phyloP scores from a whole-genome alignment of 164 flowering plant genomes.

The Aristolochia fimbriata region DNA sequence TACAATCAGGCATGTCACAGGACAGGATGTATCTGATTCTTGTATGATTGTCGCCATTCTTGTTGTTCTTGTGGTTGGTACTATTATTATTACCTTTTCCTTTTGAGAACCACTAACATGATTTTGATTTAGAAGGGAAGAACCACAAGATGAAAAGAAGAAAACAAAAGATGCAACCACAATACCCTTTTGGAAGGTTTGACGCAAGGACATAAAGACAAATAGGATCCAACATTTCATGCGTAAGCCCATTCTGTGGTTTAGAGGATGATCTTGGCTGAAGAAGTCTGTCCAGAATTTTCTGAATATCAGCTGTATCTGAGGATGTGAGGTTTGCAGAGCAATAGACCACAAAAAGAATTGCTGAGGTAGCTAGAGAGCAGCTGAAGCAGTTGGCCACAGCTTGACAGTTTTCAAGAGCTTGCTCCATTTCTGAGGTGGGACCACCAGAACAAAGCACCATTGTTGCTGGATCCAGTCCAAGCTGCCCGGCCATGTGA shows the following conservation, averaged over 20 bases:
- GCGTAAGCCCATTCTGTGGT: constrained; percentile 13
- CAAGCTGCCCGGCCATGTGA: constrained; percentile 97
- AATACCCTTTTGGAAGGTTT: constrained; percentile 77
- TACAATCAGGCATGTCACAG: too few species aligned
- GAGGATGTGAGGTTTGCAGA: constrained; percentile 32
- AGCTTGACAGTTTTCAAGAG: constrained; percentile 79
- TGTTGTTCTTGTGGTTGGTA: too few species aligned
- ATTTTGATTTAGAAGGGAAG: background rate
- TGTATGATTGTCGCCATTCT: too few species aligned
- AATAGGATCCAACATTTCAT: constrained; percentile 31
- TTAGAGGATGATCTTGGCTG: constrained; percentile 21
- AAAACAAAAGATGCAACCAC: background rate
- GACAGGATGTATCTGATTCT: too few species aligned
- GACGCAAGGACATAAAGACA: constrained; percentile 66
- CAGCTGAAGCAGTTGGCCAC: constrained; percentile 67
- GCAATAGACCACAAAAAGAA: constrained; percentile 64
- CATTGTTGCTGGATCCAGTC: constrained; percentile 97
- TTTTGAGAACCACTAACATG: too few species aligned
- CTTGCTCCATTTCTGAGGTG: constrained; percentile 60
- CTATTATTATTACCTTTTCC: too few species aligned
- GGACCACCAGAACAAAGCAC: constrained; percentile 52
- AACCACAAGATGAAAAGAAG: background rate
- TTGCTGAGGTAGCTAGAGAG: constrained; percentile 59
- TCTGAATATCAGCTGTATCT: constrained; percentile 39
- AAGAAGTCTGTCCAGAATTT: constrained; percentile 29